phyloP scores from a whole-genome alignment of 208 protist genomes.

The Trypanosoma lewisi region DNA sequence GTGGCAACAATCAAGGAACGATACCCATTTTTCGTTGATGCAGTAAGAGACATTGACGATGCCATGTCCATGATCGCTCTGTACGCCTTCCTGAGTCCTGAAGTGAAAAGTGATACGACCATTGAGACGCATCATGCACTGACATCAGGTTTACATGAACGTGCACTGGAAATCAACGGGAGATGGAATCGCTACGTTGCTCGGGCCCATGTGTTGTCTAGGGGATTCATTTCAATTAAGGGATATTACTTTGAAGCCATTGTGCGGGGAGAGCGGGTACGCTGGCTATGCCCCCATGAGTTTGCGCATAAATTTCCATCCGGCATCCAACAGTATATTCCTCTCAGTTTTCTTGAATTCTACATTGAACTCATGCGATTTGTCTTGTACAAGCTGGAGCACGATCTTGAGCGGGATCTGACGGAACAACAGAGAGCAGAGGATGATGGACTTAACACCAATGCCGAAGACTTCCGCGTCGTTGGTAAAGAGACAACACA shows the following conservation, averaged over 20 bases:
- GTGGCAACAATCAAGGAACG: constrained; percentile 96
- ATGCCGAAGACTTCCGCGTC: constrained; percentile 45
- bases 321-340: constrained; percentile 95
- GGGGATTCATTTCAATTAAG: constrained; percentile 98
- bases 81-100: constrained; percentile 90
- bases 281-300: constrained; percentile 97
- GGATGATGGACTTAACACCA: constrained; percentile 49
- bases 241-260: constrained; percentile 98
- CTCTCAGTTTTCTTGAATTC: constrained; percentile 97
- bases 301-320: constrained; percentile 94
- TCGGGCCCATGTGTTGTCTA: constrained; percentile 78
- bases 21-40: constrained; percentile 98
- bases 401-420: constrained; percentile 58
- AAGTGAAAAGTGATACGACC: constrained; percentile 71
- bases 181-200: constrained; percentile 91
- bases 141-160: constrained; percentile 72
- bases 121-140: constrained; percentile 79
- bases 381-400: constrained; percentile 97
- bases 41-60: constrained; percentile 96
- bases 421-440: constrained; percentile 65
- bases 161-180: constrained; percentile 55
- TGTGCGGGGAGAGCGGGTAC: constrained; percentile 93
- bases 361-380: constrained; percentile 96
- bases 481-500: constrained; percentile 30
- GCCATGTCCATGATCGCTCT: constrained; percentile 95